A percentile compares a stretch with the other conserved stretches of the same genome.
These are phyloP conservation scores for Ambrosia artemisiifolia DNA, from an alignment of 129 eudicot species.

Conservation along the genomic window DNA sequence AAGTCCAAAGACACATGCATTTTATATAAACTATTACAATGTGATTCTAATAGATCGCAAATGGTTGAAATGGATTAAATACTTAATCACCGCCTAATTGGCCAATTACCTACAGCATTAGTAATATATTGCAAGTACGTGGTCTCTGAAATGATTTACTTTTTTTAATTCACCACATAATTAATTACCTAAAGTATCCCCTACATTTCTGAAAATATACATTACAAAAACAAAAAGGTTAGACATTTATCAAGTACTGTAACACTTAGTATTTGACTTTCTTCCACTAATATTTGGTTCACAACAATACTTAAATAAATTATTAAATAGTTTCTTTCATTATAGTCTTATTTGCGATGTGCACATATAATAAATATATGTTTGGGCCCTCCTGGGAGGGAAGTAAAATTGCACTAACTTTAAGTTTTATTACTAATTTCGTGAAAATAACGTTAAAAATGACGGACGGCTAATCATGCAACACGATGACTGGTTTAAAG, in stretches of 20 bases:
- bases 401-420: too few relatives aligned
- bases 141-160: neutral
- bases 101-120: neutral
- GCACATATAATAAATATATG: too few relatives aligned
- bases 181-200: neutral
- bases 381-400: too few relatives aligned
- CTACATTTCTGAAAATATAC: slow-evolving; percentile 7
- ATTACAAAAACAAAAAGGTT: neutral
- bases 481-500: slow-evolving; percentile 60
- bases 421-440: too few relatives aligned
- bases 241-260: neutral
- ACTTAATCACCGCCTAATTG: too few relatives aligned
- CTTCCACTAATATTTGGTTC: neutral
- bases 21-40: neutral
- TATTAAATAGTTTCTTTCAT: neutral
- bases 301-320: neutral
- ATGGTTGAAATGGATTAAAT: too few relatives aligned
- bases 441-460: too few relatives aligned
- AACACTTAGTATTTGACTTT: neutral
- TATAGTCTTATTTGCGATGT: neutral
- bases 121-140: slow-evolving; percentile 8
- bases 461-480: too few relatives aligned
- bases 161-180: neutral
- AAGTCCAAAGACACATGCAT: slow-evolving; percentile 13
- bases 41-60: too few relatives aligned